Evolutionary conservation across 352 stramenopile genomes (phyloP).

Genomic region (Globisporangium alternatum): DNA sequence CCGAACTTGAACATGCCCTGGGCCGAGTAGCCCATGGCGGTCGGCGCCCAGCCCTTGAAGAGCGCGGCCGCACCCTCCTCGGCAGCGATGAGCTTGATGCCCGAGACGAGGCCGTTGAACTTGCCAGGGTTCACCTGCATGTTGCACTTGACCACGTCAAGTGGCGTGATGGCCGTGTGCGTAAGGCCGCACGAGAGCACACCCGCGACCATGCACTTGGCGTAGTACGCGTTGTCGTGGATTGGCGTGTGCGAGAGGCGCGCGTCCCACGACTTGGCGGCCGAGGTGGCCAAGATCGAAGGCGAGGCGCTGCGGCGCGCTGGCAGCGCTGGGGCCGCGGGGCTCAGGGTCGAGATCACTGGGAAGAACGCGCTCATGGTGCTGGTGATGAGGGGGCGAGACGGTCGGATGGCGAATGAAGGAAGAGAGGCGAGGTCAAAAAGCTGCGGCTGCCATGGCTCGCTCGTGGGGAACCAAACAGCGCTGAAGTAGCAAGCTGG

Average conservation of each 20-base stretch:
- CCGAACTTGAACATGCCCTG: conserved; percentile 93
- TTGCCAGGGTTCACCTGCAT: conserved; percentile 92
- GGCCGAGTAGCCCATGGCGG: conserved; percentile 89
- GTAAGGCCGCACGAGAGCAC: conserved; percentile 92
- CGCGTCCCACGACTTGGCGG: conserved; percentile 71
- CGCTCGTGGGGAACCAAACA: neutral
- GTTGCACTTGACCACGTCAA: conserved; percentile 96
- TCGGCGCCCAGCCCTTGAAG: conserved; percentile 92
- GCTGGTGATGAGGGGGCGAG: conserved; percentile 27
- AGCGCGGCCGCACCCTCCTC: conserved; percentile 82
- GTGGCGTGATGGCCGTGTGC: conserved; percentile 90
- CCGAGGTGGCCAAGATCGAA: conserved; percentile 68
- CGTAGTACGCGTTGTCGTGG: conserved; percentile 91
- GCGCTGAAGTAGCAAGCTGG: conserved; percentile 7
- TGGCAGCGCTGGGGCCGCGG: conserved; percentile 36
- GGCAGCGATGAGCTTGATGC: conserved; percentile 83
- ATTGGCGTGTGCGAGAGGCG: conserved; percentile 74
- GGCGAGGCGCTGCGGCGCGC: conserved; percentile 34
- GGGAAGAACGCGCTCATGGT: conserved; percentile 79
- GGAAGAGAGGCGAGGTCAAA: conserved; percentile 4
- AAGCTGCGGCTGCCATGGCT: conserved; percentile 20
- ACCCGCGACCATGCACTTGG: conserved; percentile 93
- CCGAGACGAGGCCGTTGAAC: conserved; percentile 76
- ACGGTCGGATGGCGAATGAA: conserved; percentile 72
- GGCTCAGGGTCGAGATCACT: conserved; percentile 70